phyloP scores from a whole-genome alignment of 345 rosid species.

The Brassica napus region Da-Ae NC_063434.1:3273501-3274000 shows the following conservation, averaged over 20 bases:
- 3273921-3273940: too few relatives aligned
- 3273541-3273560: constrained; percentile 14
- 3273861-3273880: background rate
- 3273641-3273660: constrained; percentile 25
- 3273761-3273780: background rate
- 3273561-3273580: constrained; percentile 19
- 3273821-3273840: too few relatives aligned
- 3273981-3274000: too few relatives aligned
- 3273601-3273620: constrained; percentile 15
- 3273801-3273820: background rate
- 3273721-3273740: constrained; percentile 39
- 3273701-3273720: constrained; percentile 29
- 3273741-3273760: constrained; percentile 32
- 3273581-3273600: constrained; percentile 6
- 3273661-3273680: constrained; percentile 39
- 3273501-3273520: constrained; percentile 26
- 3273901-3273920: too few relatives aligned
- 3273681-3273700: constrained; percentile 19
- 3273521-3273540: constrained; percentile 37
- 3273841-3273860: too few relatives aligned
- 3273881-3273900: background rate
- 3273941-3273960: too few relatives aligned
- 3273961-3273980: too few relatives aligned
- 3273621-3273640: constrained; percentile 13
- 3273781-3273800: background rate